A percentile compares a stretch with the other conserved stretches of the same genome.
phyloP scores from a whole-genome alignment of 2,329 filamentous ascomycete species.

The Talaromyces sp. region DNA sequence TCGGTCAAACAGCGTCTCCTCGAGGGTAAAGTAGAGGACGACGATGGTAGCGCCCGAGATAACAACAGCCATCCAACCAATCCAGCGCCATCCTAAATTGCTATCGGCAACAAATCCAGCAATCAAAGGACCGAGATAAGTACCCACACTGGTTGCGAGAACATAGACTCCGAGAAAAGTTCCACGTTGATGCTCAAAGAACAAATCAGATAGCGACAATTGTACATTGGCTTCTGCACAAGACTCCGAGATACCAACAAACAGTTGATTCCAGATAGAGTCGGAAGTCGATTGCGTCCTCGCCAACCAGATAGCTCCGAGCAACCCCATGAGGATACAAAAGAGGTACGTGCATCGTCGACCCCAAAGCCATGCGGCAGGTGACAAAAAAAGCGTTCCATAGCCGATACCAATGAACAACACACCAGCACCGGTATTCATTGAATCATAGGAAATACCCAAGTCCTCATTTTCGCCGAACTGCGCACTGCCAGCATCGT shows the following conservation, averaged over 20 bases:
- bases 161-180: conserved; percentile 55
- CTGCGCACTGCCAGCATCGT: conserved; percentile 53
- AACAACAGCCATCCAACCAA: conserved; percentile 52
- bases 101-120: conserved; percentile 51
- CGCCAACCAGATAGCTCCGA: conserved; percentile 56
- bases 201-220: conserved; percentile 56
- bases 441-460: conserved; percentile 51
- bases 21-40: conserved; percentile 51
- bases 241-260: conserved; percentile 56
- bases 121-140: conserved; percentile 54
- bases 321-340: conserved; percentile 48
- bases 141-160: conserved; percentile 55
- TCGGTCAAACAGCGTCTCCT: conserved; percentile 47
- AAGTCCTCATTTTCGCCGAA: conserved; percentile 51
- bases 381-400: conserved; percentile 53
- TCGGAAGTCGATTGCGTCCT: conserved; percentile 43
- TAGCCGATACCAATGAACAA: conserved; percentile 57
- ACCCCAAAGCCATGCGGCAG: conserved; percentile 54
- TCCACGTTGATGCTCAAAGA: conserved; percentile 57
- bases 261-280: conserved; percentile 55
- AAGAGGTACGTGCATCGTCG: conserved; percentile 55
- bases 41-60: conserved; percentile 49
- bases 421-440: conserved; percentile 57
- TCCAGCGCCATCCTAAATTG: conserved; percentile 53
- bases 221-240: conserved; percentile 57